Evolutionary conservation across 148 eudicot species (phyloP).

Genomic region (Camellia lanceoleosa): DNA sequence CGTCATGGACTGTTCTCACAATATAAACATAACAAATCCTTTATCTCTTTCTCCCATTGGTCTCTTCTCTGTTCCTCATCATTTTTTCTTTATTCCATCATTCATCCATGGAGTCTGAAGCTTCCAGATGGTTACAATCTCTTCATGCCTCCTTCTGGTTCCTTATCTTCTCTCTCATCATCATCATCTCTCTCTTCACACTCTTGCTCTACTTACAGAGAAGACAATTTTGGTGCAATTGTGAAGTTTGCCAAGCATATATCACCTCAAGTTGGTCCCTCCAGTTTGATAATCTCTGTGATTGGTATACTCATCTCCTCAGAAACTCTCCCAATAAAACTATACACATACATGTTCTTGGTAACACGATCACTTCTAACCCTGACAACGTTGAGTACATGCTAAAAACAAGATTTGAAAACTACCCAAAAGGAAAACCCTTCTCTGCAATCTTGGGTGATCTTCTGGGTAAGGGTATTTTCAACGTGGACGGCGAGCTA

Average conservation of each 20-base stretch:
- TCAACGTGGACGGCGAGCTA: constrained; percentile 27
- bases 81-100: neutral
- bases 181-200: neutral
- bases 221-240: constrained; percentile 18
- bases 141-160: constrained; percentile 8
- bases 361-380: constrained; percentile 25
- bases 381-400: constrained; percentile 28
- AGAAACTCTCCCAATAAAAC: constrained; percentile 23
- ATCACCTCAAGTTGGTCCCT: constrained; percentile 17
- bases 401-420: constrained; percentile 20
- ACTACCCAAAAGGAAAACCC: constrained; percentile 29
- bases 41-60: neutral
- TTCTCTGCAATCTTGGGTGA: constrained; percentile 26
- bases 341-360: constrained; percentile 26
- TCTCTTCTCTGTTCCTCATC: neutral
- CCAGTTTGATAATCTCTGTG: constrained; percentile 21
- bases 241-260: constrained; percentile 21
- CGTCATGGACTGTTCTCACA: neutral
- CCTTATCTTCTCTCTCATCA: constrained; percentile 10
- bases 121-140: neutral
- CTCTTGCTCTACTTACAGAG: constrained; percentile 6
- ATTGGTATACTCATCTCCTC: constrained; percentile 28
- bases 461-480: constrained; percentile 24
- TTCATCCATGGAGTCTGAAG: constrained; percentile 8
- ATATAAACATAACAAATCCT: neutral